Evolutionary conservation across 2,329 filamentous ascomycete genomes (phyloP), one percentile per base, ranked within the genome.

Genomic region (Phyllosticta citribraziliensis): DNA sequence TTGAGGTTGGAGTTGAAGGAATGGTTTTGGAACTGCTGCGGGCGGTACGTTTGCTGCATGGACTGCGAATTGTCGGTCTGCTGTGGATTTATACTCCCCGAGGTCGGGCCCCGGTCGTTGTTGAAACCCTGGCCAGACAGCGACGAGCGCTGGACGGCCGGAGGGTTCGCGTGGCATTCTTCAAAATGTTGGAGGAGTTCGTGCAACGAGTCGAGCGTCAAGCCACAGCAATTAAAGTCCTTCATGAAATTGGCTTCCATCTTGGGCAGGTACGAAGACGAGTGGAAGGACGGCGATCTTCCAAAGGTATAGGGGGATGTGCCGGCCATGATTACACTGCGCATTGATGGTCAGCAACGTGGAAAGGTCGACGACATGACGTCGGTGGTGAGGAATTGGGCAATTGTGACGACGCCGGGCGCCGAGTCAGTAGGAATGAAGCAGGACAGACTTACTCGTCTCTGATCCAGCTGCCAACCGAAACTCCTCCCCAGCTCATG

Each of bases 191-290:
- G 91, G 55, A 99, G 80, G 55, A 99, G 81, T 71, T 97, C 94
- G 76, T 99, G 94, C 67, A 99, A 83, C 57, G 92, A 95, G 24
- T 92, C 88, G 66, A 97, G 82, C 33, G 88, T 93, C 69, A 90
- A 84, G 69, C 91, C 91, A 76, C 94, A 99, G 78, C 94, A 99
- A 58, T 88, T 88, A 76, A 97, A 97, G 77, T 97, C 92, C 75
- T 88, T 88, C 90, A 97, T 95, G 74, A 97, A 99, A 71, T 93
- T 94, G 64, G 93, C 93, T 75, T 99, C 94, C 71, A 97, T 85
- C 75, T 96, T 97, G 10, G 92, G 93, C 1, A 97, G 83, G 72
- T 97, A 97, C 25, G 94, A 97, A 6, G 92, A 96, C 0, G 93
- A 97, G 75, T 97, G 93, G 69, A 91, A 95, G 1, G 93, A 97